Evolutionary conservation across 1,139 yeast genomes (phyloP).

Genomic region (Lodderomyces metapsilosis): DNA sequence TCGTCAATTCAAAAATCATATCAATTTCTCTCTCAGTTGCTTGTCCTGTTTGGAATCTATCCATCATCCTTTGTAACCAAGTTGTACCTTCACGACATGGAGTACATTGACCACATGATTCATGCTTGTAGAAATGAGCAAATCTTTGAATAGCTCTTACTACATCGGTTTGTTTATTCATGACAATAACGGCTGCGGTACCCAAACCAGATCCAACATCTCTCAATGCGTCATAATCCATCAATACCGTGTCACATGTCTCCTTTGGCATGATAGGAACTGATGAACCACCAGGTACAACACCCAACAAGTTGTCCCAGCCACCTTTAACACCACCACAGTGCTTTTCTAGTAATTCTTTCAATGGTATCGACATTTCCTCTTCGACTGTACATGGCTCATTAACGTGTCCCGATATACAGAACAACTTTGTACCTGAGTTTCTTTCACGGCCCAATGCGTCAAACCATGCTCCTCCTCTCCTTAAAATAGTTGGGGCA

Average conservation of each 20-base stretch:
- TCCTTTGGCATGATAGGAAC: slow-evolving; percentile 76
- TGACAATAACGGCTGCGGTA: slow-evolving; percentile 88
- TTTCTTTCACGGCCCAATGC: slow-evolving; percentile 82
- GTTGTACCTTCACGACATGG: slow-evolving; percentile 96
- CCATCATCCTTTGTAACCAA: slow-evolving; percentile 81
- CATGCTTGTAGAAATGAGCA: slow-evolving; percentile 80
- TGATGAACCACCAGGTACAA: slow-evolving; percentile 87
- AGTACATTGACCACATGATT: slow-evolving; percentile 91
- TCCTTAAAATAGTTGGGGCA: slow-evolving; percentile 81
- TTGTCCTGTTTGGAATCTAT: slow-evolving; percentile 73
- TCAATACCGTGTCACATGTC: slow-evolving; percentile 63
- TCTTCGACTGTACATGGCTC: slow-evolving; percentile 92
- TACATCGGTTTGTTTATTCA: slow-evolving; percentile 82
- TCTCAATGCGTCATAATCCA: slow-evolving; percentile 85
- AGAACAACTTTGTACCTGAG: slow-evolving; percentile 75
- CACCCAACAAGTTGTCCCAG: slow-evolving; percentile 85
- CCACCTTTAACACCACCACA: slow-evolving; percentile 91
- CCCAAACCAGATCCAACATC: slow-evolving; percentile 87
- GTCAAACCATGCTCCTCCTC: slow-evolving; percentile 87
- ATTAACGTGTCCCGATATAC: slow-evolving; percentile 87
- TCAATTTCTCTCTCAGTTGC: slow-evolving; percentile 79
- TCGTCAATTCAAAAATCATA: slow-evolving; percentile 75
- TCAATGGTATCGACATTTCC: slow-evolving; percentile 86
- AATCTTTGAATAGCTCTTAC: slow-evolving; percentile 84
- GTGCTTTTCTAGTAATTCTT: slow-evolving; percentile 78